phyloP scores from a whole-genome alignment of 371 early-diverging fungal genomes.

The Coemansia sp. region DNA sequence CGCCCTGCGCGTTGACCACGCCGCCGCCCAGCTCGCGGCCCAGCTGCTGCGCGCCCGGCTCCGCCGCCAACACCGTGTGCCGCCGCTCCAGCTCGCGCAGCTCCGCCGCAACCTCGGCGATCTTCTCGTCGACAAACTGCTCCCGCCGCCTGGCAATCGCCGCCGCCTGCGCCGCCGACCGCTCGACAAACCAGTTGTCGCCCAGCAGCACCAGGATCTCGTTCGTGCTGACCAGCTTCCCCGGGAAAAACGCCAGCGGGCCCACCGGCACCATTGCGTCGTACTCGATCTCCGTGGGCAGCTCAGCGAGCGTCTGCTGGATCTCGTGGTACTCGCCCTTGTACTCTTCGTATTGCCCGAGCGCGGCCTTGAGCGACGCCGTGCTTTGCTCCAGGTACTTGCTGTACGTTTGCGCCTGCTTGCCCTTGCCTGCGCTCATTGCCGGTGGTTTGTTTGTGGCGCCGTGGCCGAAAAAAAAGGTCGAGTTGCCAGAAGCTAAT shows the following conservation, averaged over 20 bases:
- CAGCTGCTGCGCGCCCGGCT: not conserved
- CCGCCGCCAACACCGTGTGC: constrained; percentile 7
- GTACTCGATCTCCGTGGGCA: constrained; percentile 58
- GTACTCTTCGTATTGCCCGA: constrained; percentile 55
- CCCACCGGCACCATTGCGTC: constrained; percentile 76
- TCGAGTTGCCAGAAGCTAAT: too few relatives aligned
- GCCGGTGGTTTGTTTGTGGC: too few relatives aligned
- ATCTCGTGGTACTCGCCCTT: constrained; percentile 60
- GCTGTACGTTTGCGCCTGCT: constrained; percentile 7
- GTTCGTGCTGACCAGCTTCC: constrained; percentile 83
- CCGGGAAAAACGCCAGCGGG: constrained; percentile 85
- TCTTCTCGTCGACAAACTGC: constrained; percentile 68
- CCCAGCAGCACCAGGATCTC: constrained; percentile 84
- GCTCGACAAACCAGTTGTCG: constrained; percentile 88
- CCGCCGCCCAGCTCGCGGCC: constrained; percentile 5
- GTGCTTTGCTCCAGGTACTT: constrained; percentile 17
- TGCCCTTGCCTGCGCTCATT: not conserved
- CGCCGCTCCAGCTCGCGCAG: constrained; percentile 19
- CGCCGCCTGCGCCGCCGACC: constrained; percentile 73
- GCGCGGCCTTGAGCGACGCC: constrained; percentile 24
- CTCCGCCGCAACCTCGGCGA: constrained; percentile 25
- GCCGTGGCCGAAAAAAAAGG: too few relatives aligned
- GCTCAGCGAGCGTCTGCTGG: constrained; percentile 53
- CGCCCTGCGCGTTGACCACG: constrained; percentile 81
- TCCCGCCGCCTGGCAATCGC: constrained; percentile 70